These are phyloP conservation scores for Echinosphaeria canescens DNA, from an alignment of 2,329 filamentous ascomycete species.

Conservation along the genomic window DNA sequence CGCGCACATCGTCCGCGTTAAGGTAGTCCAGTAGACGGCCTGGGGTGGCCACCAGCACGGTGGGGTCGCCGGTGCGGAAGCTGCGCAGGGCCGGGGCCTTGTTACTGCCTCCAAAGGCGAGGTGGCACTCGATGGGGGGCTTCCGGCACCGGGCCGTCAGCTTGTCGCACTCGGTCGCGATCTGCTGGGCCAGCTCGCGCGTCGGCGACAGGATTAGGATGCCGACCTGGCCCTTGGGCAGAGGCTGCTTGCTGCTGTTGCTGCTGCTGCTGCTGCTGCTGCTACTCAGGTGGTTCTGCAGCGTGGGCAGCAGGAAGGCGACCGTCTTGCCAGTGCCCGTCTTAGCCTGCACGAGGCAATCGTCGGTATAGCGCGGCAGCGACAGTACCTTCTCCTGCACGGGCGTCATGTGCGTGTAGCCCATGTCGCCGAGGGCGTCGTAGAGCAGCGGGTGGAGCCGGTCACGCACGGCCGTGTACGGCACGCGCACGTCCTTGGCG, in stretches of 20 bases:
- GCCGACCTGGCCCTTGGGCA: slow-evolving; percentile 17
- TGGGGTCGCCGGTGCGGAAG: slow-evolving; percentile 44
- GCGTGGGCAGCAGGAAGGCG: slow-evolving; percentile 64
- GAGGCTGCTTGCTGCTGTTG: slow-evolving; percentile 10
- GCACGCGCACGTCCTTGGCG: too few relatives aligned
- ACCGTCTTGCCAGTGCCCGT: slow-evolving; percentile 78
- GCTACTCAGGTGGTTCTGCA: slow-evolving; percentile 44
- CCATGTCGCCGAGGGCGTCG: too few relatives aligned
- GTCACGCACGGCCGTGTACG: too few relatives aligned
- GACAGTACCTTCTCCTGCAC: slow-evolving; percentile 29
- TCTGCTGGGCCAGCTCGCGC: slow-evolving; percentile 48
- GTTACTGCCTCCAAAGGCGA: slow-evolving; percentile 65
- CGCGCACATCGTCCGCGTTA: slow-evolving; percentile 41
- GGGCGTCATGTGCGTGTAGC: slow-evolving; percentile 21
- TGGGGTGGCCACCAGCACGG: slow-evolving; percentile 64
- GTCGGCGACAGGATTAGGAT: slow-evolving; percentile 49
- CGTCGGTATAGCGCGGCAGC: slow-evolving; percentile 19
- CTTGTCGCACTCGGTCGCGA: slow-evolving; percentile 47
- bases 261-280: not conserved
- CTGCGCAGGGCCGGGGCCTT: slow-evolving; percentile 50
- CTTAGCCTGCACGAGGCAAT: slow-evolving; percentile 59
- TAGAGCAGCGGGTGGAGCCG: too few relatives aligned
- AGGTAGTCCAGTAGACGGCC: slow-evolving; percentile 64
- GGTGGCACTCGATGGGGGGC: slow-evolving; percentile 48
- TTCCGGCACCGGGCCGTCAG: slow-evolving; percentile 29